Evolutionary conservation across 805 yeast species (phyloP).

Genomic region (Saccharomycopsis sp.): DNA sequence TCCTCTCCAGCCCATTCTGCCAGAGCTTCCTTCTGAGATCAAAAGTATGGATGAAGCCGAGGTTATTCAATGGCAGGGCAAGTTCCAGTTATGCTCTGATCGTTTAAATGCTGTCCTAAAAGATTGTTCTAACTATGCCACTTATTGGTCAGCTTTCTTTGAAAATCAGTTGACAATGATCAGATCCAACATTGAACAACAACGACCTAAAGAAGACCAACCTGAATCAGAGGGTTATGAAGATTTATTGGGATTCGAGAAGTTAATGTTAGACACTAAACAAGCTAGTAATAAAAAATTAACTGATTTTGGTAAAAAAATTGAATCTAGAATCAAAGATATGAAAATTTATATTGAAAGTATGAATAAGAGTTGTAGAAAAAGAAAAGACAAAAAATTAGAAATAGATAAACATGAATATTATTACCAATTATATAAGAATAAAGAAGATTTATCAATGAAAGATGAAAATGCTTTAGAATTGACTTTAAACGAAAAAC

Average conservation of each 20-base stretch:
- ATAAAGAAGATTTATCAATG: slow-evolving; percentile 22
- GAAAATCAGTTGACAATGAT: slow-evolving; percentile 9
- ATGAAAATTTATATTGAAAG: slow-evolving; percentile 26
- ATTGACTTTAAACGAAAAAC: slow-evolving; percentile 25
- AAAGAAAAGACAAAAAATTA: slow-evolving; percentile 25
- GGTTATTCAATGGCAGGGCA: slow-evolving; percentile 10
- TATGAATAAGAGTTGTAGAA: slow-evolving; percentile 26
- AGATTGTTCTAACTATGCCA: slow-evolving; percentile 13
- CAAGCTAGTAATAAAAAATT: slow-evolving; percentile 9
- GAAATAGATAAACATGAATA: slow-evolving; percentile 22
- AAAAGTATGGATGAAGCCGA: slow-evolving; percentile 9
- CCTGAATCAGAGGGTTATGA: no score
- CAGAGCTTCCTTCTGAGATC: slow-evolving; percentile 6
- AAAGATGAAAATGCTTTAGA: slow-evolving; percentile 22
- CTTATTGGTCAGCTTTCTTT: slow-evolving; percentile 18
- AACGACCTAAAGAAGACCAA: background rate
- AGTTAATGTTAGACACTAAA: slow-evolving; percentile 2
- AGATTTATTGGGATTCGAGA: slow-evolving; percentile 3
- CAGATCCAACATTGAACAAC: background rate
- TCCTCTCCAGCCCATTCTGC: slow-evolving; percentile 1
- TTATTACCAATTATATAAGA: slow-evolving; percentile 17
- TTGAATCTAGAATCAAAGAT: slow-evolving; percentile 18
- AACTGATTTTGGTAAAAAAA: slow-evolving; percentile 13
- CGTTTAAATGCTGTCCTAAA: slow-evolving; percentile 4
- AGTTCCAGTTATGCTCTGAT: slow-evolving; percentile 7